Conservation (phyloP, 345 rosid genomes). For the Pelargonium nanum region DNA sequence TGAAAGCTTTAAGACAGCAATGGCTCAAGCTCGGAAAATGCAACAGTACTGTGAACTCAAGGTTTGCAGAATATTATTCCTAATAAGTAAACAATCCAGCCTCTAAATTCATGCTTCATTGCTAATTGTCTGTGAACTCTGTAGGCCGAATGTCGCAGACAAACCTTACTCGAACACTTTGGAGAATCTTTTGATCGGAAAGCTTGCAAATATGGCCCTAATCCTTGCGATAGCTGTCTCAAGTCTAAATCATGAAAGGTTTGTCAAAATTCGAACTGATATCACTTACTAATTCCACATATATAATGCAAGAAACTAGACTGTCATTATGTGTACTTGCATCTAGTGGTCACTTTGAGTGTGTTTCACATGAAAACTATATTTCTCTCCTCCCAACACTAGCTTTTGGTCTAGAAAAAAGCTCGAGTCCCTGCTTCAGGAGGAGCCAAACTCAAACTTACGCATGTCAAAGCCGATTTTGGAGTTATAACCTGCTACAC, state of each 20-base stretch:
- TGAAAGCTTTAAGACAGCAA: conserved; percentile 56
- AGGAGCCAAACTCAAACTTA: too few species aligned
- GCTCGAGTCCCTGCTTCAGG: too few species aligned
- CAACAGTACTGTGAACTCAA: conserved; percentile 75
- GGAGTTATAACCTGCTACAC: too few species aligned
- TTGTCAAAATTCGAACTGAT: too few species aligned
- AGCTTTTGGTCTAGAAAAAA: too few species aligned
- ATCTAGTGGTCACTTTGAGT: too few species aligned
- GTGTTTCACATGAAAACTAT: background rate
- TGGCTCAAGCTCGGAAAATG: conserved; percentile 93
- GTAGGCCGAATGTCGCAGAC: conserved; percentile 66
- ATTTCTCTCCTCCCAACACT: background rate
- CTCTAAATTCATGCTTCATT: background rate
- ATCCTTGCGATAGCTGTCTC: conserved; percentile 77
- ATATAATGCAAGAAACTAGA: too few species aligned
- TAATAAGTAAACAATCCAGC: background rate
- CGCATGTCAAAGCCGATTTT: too few species aligned
- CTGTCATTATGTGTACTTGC: background rate
- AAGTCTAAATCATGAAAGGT: conserved; percentile 26
- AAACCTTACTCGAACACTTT: conserved; percentile 68
- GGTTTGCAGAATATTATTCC: conserved; percentile 26
- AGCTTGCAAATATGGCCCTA: conserved; percentile 48
- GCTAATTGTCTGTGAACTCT: conserved; percentile 2
- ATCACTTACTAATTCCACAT: too few species aligned
- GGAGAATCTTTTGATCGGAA: conserved; percentile 60